These are phyloP conservation scores for Entomortierella parvispora DNA, from an alignment of 192 early-diverging fungal species.

Conservation along the genomic window DNA sequence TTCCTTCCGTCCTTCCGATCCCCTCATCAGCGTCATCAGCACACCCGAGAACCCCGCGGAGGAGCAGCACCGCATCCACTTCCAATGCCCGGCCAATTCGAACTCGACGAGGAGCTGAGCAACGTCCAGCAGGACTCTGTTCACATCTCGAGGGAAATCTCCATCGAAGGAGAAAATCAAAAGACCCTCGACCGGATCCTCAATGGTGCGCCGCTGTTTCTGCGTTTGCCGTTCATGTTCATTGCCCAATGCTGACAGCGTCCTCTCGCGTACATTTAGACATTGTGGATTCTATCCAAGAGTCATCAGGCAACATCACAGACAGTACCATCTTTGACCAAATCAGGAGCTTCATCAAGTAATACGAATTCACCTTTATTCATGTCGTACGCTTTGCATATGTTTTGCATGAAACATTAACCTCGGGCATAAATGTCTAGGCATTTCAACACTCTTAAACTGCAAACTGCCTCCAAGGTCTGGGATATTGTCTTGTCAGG, in stretches of 20 bases:
- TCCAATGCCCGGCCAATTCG: constrained; percentile 28
- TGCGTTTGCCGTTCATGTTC: too few relatives aligned
- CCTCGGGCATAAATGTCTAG: constrained; percentile 8
- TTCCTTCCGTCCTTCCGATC: too few relatives aligned
- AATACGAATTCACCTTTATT: constrained; percentile 4
- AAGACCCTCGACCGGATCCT: constrained; percentile 59
- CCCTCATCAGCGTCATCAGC: too few relatives aligned
- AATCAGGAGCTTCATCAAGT: constrained; percentile 80
- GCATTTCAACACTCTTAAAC: constrained; percentile 43
- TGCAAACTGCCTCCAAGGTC: constrained; percentile 38
- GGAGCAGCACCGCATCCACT: background rate
- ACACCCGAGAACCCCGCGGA: background rate
- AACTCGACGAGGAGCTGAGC: constrained; percentile 49
- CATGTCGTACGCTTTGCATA: background rate
- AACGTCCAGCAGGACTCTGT: constrained; percentile 44
- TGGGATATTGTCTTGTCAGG: constrained; percentile 52
- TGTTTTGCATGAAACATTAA: background rate
- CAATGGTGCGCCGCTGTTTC: constrained; percentile 44
- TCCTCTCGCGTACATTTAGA: constrained; percentile 28
- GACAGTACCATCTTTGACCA: constrained; percentile 65
- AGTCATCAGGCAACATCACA: constrained; percentile 53
- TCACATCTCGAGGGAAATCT: constrained; percentile 54
- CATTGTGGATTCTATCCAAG: constrained; percentile 58
- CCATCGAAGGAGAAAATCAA: constrained; percentile 52
- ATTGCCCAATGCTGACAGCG: background rate